phyloP scores from a whole-genome alignment of 2,329 filamentous ascomycete species.

The Exophiala aquamarina region DNA sequence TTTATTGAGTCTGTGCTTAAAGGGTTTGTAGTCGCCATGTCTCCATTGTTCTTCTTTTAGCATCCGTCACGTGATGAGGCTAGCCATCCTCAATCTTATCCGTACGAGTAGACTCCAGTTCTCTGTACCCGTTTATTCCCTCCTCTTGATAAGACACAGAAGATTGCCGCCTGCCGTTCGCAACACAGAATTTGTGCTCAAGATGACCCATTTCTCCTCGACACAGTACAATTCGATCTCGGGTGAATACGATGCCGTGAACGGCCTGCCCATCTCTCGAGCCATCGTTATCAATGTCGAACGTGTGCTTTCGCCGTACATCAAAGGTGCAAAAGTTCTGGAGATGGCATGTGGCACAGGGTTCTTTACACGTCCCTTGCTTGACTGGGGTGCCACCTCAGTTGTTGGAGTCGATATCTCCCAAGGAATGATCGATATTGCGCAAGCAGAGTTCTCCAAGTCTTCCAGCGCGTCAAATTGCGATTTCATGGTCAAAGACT shows the following conservation, averaged over 20 bases:
- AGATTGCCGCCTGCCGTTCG: too few species aligned
- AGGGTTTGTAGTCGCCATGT: too few species aligned
- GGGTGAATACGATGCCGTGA: slow-evolving; percentile 4
- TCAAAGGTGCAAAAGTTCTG: slow-evolving; percentile 33
- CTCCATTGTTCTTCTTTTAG: too few species aligned
- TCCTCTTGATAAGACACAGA: too few species aligned
- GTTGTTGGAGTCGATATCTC: slow-evolving; percentile 45
- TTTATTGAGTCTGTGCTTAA: too few species aligned
- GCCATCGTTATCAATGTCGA: slow-evolving; percentile 11
- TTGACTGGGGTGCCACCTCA: slow-evolving; percentile 36
- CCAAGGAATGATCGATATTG: slow-evolving; percentile 42
- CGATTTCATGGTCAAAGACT: too few species aligned
- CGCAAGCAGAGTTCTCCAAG: slow-evolving; percentile 17
- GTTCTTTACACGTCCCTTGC: slow-evolving; percentile 40
- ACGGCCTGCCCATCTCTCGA: slow-evolving; percentile 9
- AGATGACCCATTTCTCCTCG: slow-evolving; percentile 10
- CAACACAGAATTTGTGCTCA: not conserved
- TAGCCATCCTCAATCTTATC: too few species aligned
- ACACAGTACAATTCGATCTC: slow-evolving; percentile 10
- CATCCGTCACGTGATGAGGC: too few species aligned
- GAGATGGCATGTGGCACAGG: slow-evolving; percentile 50
- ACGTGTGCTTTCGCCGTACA: slow-evolving; percentile 5
- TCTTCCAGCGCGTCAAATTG: too few species aligned
- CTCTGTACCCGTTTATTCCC: too few species aligned
- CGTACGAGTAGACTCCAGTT: too few species aligned